Base-by-base conservation (phyloP, 1,139 yeast species). In the Ogataea hybrid region DNA sequence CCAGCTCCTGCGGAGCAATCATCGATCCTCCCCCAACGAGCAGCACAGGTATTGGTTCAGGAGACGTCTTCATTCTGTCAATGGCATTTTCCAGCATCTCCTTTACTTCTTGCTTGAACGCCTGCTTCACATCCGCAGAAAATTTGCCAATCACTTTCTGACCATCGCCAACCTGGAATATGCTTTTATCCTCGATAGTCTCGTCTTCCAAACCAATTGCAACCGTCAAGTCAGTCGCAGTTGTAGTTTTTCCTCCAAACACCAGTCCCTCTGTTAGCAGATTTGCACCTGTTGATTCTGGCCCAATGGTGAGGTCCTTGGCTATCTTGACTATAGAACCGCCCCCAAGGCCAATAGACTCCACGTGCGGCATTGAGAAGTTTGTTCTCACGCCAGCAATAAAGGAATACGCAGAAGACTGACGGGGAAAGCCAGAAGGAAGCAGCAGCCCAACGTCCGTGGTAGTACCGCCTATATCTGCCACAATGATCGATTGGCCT, bases 391-490 rank as follows among this genome's bases (percentile, higher is more conserved):
- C 67, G 12, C 67, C 67, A 6, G 65, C 67, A 32, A 62, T 55
- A 20, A 43, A 44, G 1, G 65, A 58, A 41, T 59, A 56, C 28
- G 63, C 49, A 2, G 65, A 54, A 2, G 58, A 51, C 40, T 62
- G 64, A 22, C 66, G 39, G 6, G 67, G 67, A 43, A 61, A 63
- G 3, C 67, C 67, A 18, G 57, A 35, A 12, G 60, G 55, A 10
- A 59, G 43, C 22, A 63, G 45, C 11, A 59, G 42, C 4, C 67
- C 67, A 10, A 62, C 64, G 42, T 63, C 67, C 14, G 64, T 49
- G n/a, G 67, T 63, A 15, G 67, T 63, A 12, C 67, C 67, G 10
- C 67, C 67, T 21, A 63, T 54, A 41, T 63, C 67, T 15, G 59
- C 58, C 9, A 63, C 64, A 42, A 59, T 51, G 2, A 58, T 48